A percentile compares a stretch with the other conserved stretches of the same genome.
These are phyloP conservation scores for Boletus smithii DNA, from an alignment of 1,284 basidiomycete genomes.

Conservation along the genomic window DNA sequence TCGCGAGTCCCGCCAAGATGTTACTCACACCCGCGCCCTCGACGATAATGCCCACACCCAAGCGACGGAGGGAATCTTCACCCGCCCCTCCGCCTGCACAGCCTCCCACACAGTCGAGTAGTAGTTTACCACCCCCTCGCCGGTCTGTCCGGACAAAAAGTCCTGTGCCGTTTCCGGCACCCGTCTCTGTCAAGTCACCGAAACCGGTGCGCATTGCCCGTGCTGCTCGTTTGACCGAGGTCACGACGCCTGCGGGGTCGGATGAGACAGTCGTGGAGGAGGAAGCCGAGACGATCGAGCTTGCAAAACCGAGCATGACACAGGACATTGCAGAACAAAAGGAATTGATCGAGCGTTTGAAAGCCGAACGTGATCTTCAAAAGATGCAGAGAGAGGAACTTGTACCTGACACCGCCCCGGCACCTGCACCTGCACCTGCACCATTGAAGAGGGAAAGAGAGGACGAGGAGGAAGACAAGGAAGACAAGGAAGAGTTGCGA, in stretches of 20 bases:
- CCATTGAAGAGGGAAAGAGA: slow-evolving; percentile 53
- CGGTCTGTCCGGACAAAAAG: slow-evolving; percentile 58
- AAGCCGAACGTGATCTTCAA: slow-evolving; percentile 43
- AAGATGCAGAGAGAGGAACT: slow-evolving; percentile 28
- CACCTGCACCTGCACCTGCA: slow-evolving; percentile 9
- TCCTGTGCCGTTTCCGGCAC: no score
- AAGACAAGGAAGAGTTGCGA: slow-evolving; percentile 36
- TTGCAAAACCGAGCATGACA: slow-evolving; percentile 59
- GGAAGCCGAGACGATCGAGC: slow-evolving; percentile 44
- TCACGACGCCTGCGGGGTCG: slow-evolving; percentile 49
- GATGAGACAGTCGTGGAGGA: slow-evolving; percentile 65
- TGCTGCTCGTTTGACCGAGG: slow-evolving; percentile 40
- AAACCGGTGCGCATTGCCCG: slow-evolving; percentile 39
- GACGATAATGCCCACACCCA: slow-evolving; percentile 42
- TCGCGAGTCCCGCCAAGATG: slow-evolving; percentile 17
- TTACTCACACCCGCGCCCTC: slow-evolving; percentile 33
- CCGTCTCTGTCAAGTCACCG: slow-evolving; percentile 30
- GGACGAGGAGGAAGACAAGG: slow-evolving; percentile 39
- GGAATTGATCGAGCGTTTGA: slow-evolving; percentile 63
- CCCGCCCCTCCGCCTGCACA: slow-evolving; percentile 37
- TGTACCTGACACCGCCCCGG: no score
- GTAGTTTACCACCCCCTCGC: slow-evolving; percentile 32
- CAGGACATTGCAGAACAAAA: slow-evolving; percentile 71
- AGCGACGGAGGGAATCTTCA: slow-evolving; percentile 63
- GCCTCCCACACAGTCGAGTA: slow-evolving; percentile 24